phyloP scores from a whole-genome alignment of 371 early-diverging fungal species.

The Parasitella parasitica region DNA sequence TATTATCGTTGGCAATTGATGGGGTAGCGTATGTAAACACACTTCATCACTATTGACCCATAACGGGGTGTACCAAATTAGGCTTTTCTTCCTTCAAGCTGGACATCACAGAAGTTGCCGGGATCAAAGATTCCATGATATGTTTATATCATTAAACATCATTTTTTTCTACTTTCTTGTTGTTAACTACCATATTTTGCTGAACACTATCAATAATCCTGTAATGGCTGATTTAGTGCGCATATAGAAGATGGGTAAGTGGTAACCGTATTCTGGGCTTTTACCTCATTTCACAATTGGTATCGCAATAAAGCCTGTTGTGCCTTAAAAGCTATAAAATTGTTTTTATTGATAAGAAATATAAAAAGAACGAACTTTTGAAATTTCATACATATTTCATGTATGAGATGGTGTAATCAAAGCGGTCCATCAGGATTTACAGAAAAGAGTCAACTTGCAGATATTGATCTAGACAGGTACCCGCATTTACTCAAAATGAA shows the following conservation, averaged over 20 bases:
- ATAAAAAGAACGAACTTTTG: too few species aligned
- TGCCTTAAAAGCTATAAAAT: too few species aligned
- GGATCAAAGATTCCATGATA: too few species aligned
- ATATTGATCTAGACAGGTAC: constrained; percentile 4
- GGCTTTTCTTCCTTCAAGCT: not conserved
- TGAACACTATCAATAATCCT: too few species aligned
- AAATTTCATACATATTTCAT: not conserved
- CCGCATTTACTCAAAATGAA: not conserved
- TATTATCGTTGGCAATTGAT: not conserved
- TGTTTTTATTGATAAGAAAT: too few species aligned
- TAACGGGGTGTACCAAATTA: not conserved
- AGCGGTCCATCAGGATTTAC: not conserved
- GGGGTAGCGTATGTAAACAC: not conserved
- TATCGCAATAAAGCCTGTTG: too few species aligned
- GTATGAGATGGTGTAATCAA: not conserved
- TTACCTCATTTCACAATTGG: not conserved
- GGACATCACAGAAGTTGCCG: too few species aligned
- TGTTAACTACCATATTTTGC: not conserved
- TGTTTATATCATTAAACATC: not conserved
- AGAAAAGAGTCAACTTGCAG: not conserved
- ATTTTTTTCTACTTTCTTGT: not conserved
- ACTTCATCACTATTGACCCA: not conserved
- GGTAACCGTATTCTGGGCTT: too few species aligned
- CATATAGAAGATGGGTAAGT: not conserved
- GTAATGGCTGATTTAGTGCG: not conserved